These are phyloP conservation scores for Exophiala mesophila DNA, from an alignment of 2,329 filamentous ascomycete genomes.

Conservation along the genomic window DNA sequence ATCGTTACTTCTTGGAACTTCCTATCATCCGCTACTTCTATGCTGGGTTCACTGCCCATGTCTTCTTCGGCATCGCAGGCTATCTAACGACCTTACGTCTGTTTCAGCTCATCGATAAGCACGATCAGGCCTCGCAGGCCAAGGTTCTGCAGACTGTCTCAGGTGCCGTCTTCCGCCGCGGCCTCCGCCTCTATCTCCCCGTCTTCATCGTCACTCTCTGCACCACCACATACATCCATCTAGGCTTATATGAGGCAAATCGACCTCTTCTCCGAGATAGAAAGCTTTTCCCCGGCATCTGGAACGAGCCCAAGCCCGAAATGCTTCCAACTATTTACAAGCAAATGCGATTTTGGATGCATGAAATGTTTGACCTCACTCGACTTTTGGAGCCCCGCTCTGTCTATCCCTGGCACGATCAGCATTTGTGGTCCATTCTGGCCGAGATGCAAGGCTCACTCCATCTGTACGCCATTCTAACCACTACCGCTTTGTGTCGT, in stretches of 20 bases:
- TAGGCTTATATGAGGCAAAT: slow-evolving; percentile 31
- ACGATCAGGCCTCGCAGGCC: slow-evolving; percentile 36
- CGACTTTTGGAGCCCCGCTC: slow-evolving; percentile 21
- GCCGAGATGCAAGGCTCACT: slow-evolving; percentile 44
- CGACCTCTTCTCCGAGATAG: slow-evolving; percentile 17
- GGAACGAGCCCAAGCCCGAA: slow-evolving; percentile 10
- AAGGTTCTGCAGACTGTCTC: slow-evolving; percentile 38
- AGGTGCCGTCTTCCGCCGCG: slow-evolving; percentile 41
- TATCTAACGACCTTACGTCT: slow-evolving; percentile 39
- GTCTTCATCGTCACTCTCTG: slow-evolving; percentile 37
- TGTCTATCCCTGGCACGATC: slow-evolving; percentile 37
- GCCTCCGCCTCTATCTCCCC: slow-evolving; percentile 41
- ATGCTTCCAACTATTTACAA: slow-evolving; percentile 1
- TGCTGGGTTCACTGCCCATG: slow-evolving; percentile 37
- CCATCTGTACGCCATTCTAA: slow-evolving; percentile 39
- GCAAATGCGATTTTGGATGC: slow-evolving; percentile 6
- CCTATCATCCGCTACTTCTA: slow-evolving; percentile 42
- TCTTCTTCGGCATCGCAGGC: slow-evolving; percentile 47
- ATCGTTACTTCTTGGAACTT: slow-evolving; percentile 31
- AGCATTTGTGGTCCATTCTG: slow-evolving; percentile 46
- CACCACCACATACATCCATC: slow-evolving; percentile 39
- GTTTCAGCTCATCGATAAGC: slow-evolving; percentile 38
- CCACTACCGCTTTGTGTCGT: slow-evolving; percentile 37
- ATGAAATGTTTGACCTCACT: slow-evolving; percentile 25
- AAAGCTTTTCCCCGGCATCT: slow-evolving; percentile 16